phyloP scores from a whole-genome alignment of 805 yeast genomes.

The Saccharomycopsis microspora region DNA sequence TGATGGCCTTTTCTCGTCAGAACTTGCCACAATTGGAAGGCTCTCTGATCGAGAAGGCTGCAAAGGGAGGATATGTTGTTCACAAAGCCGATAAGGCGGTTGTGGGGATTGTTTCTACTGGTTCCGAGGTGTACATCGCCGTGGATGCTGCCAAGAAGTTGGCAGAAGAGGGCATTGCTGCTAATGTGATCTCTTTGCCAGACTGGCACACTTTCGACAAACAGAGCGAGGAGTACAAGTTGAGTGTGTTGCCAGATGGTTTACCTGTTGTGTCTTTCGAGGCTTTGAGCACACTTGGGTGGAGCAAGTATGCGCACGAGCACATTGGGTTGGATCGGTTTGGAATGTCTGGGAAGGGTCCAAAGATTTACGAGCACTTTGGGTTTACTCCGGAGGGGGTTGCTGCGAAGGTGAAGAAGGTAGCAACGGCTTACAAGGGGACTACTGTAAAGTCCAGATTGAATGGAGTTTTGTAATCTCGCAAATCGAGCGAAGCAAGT shows the following conservation, averaged over 20 bases:
- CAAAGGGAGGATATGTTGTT: slow-evolving; percentile 88
- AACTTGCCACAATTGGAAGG: slow-evolving; percentile 90
- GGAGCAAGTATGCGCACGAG: slow-evolving; percentile 94
- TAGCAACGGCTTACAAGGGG: slow-evolving; percentile 77
- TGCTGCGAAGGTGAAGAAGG: slow-evolving; percentile 73
- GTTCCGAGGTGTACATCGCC: slow-evolving; percentile 84
- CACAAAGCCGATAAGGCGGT: slow-evolving; percentile 50
- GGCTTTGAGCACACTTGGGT: slow-evolving; percentile 83
- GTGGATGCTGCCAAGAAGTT: slow-evolving; percentile 76
- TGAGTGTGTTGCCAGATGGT: slow-evolving; percentile 88
- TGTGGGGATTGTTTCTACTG: slow-evolving; percentile 75
- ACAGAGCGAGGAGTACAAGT: slow-evolving; percentile 71
- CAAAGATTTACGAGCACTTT: slow-evolving; percentile 70
- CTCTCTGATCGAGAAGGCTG: slow-evolving; percentile 81
- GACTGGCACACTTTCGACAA: slow-evolving; percentile 83
- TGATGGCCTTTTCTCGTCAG: slow-evolving; percentile 76
- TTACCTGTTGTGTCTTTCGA: slow-evolving; percentile 89
- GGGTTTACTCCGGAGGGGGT: slow-evolving; percentile 91
- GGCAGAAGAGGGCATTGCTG: slow-evolving; percentile 53
- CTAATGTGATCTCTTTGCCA: slow-evolving; percentile 84
- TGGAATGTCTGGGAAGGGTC: slow-evolving; percentile 92
- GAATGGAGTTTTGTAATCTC: slow-evolving; percentile 55
- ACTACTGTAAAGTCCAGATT: slow-evolving; percentile 61
- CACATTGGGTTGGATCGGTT: slow-evolving; percentile 92
- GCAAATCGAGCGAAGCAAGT: background rate